Conservation (phyloP, 2,329 filamentous ascomycete species). For the Westerdykella ornata region DNA sequence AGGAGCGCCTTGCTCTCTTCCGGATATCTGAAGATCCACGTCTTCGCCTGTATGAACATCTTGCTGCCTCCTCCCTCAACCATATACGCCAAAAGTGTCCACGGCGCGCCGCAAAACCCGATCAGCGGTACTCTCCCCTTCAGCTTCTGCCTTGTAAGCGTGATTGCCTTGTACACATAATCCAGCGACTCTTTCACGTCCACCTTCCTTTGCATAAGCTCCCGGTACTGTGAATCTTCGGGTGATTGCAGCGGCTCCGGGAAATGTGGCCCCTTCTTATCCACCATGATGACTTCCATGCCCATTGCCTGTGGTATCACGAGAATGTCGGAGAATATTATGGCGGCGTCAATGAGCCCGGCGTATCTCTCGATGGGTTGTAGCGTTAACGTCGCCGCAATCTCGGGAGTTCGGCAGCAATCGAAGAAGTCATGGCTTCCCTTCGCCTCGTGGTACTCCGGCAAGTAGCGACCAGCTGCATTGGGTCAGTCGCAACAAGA, state of each 20-base stretch:
- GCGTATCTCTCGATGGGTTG: conserved; percentile 90
- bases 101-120: conserved; percentile 94
- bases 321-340: conserved; percentile 98
- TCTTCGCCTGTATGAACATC: conserved; percentile 89
- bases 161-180: conserved; percentile 95
- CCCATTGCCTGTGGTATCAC: conserved; percentile 97
- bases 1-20: conserved; percentile 73
- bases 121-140: conserved; percentile 84
- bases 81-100: conserved; percentile 98
- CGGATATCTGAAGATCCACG: conserved; percentile 88
- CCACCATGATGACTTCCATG: conserved; percentile 97
- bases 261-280: conserved; percentile 94
- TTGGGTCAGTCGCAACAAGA: conserved; percentile 59
- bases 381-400: conserved; percentile 86
- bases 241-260: conserved; percentile 75
- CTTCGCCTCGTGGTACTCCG: conserved; percentile 96
- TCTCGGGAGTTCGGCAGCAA: conserved; percentile 88
- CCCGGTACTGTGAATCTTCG: conserved; percentile 72
- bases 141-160: conserved; percentile 80
- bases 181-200: conserved; percentile 77
- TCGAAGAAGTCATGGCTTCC: conserved; percentile 90
- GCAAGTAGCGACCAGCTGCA: conserved; percentile 87
- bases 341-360: conserved; percentile 88
- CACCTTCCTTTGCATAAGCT: conserved; percentile 70
- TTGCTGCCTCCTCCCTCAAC: conserved; percentile 95